phyloP scores from a whole-genome alignment of 179 eudicot species.

The Beta corolliflora region DNA sequence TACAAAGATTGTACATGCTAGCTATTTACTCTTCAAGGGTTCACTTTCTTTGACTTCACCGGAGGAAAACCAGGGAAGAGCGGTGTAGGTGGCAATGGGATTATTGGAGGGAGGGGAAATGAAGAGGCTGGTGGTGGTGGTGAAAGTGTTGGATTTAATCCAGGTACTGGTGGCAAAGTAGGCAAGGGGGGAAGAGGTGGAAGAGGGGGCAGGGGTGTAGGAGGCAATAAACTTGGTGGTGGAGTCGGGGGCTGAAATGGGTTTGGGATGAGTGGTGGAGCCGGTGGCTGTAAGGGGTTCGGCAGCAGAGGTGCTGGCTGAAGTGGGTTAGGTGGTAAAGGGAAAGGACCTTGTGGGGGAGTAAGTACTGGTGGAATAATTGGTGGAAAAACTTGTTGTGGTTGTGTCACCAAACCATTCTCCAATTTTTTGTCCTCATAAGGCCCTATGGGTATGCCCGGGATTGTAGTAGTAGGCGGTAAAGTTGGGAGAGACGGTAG shows the following conservation, averaged over 20 bases:
- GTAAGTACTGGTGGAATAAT: slow-evolving; percentile 37
- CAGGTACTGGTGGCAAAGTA: slow-evolving; percentile 39
- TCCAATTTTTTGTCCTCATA: background rate
- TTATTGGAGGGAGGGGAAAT: slow-evolving; percentile 49
- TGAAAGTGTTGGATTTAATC: slow-evolving; percentile 38
- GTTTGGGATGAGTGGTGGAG: slow-evolving; percentile 42
- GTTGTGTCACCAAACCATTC: slow-evolving; percentile 8
- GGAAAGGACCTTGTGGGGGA: slow-evolving; percentile 31
- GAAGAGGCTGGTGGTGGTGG: slow-evolving; percentile 40
- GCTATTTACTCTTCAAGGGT: slow-evolving; percentile 19
- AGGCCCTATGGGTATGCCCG: background rate
- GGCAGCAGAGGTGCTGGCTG: slow-evolving; percentile 40
- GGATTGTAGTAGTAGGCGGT: slow-evolving; percentile 42
- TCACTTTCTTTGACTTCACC: slow-evolving; percentile 10
- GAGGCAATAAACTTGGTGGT: slow-evolving; percentile 37
- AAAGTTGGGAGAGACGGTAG: slow-evolving; percentile 38
- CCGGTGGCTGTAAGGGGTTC: slow-evolving; percentile 47
- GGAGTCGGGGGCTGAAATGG: slow-evolving; percentile 51
- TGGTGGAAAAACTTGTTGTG: slow-evolving; percentile 34
- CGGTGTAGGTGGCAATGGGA: slow-evolving; percentile 49
- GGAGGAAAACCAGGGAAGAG: slow-evolving; percentile 32
- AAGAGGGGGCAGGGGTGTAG: slow-evolving; percentile 24
- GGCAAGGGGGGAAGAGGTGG: slow-evolving; percentile 19
- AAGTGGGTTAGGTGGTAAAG: slow-evolving; percentile 51
- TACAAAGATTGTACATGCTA: slow-evolving; percentile 29